Conservation (phyloP, 2,329 filamentous ascomycete species). For the Paraphoma chrysanthemicola region DNA sequence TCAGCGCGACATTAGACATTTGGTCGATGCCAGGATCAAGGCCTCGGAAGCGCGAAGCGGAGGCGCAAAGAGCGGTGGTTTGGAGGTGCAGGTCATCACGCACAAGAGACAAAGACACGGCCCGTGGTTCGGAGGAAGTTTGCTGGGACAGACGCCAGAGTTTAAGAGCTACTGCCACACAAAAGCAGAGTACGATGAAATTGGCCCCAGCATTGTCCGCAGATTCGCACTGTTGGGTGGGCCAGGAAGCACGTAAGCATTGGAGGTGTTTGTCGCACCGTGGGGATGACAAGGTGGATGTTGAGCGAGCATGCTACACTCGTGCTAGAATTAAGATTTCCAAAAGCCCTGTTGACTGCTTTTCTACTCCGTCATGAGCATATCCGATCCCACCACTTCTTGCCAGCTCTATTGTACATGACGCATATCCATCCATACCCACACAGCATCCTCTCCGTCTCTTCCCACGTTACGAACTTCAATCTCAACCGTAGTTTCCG, state of each 20-base stretch:
- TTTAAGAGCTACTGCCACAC: constrained; percentile 99
- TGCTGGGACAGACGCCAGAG: constrained; percentile 96
- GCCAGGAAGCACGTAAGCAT: constrained; percentile 75
- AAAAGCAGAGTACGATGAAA: constrained; percentile 79
- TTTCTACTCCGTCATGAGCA: background rate
- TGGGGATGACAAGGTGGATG: constrained; percentile 5
- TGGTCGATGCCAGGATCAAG: constrained; percentile 91
- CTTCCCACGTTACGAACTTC: background rate
- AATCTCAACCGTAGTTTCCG: background rate
- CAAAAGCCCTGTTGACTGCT: background rate
- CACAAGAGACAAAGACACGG: constrained; percentile 98
- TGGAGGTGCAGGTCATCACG: constrained; percentile 96
- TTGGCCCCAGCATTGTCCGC: constrained; percentile 92
- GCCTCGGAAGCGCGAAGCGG: constrained; percentile 92
- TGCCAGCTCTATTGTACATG: constrained; percentile 2
- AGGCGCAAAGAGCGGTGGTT: constrained; percentile 88
- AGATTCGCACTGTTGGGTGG: constrained; percentile 93
- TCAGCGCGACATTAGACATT: constrained; percentile 95
- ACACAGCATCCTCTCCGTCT: background rate
- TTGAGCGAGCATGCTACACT: constrained; percentile 20
- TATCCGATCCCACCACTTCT: background rate
- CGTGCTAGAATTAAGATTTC: constrained; percentile 21
- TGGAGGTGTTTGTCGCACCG: background rate
- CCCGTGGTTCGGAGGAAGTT: constrained; percentile 96
- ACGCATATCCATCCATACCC: constrained; percentile 10